These are phyloP conservation scores for Fusarium acutatum DNA, from an alignment of 2,329 filamentous ascomycete genomes.

Conservation along the genomic window DNA sequence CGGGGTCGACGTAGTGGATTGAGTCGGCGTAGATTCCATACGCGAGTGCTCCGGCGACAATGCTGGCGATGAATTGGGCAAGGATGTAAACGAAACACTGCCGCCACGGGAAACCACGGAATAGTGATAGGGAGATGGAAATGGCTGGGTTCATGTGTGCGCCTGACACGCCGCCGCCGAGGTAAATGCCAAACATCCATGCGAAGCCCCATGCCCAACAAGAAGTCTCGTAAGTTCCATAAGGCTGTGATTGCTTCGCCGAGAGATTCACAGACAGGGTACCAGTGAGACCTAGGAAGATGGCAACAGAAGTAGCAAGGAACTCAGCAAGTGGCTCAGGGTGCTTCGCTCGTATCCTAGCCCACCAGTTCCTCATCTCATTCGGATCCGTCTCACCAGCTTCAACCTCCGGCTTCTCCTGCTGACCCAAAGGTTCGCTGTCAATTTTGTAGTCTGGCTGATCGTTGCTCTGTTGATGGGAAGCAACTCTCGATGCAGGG, in stretches of 20 bases:
- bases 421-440: slow-evolving; percentile 23
- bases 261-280: slow-evolving; percentile 32
- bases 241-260: slow-evolving; percentile 4
- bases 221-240: slow-evolving; percentile 35
- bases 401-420: slow-evolving; percentile 22
- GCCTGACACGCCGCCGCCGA: slow-evolving; percentile 40
- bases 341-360: slow-evolving; percentile 28
- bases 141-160: slow-evolving; percentile 49
- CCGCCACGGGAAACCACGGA: slow-evolving; percentile 49
- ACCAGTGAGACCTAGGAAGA: slow-evolving; percentile 27
- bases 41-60: slow-evolving; percentile 3
- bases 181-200: slow-evolving; percentile 40
- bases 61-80: slow-evolving; percentile 8
- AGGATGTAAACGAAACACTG: slow-evolving; percentile 35
- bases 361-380: slow-evolving; percentile 37
- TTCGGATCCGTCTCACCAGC: slow-evolving; percentile 15
- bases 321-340: slow-evolving; percentile 37
- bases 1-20: slow-evolving; percentile 41
- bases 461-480: not conserved
- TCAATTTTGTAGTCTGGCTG: slow-evolving; percentile 26
- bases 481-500: not conserved
- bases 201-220: slow-evolving; percentile 40
- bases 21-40: slow-evolving; percentile 22
- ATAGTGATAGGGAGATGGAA: slow-evolving; percentile 47
- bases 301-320: slow-evolving; percentile 26